Evolutionary conservation across 441 rosid genomes (phyloP).

Genomic region (Corymbia calophylla): DNA sequence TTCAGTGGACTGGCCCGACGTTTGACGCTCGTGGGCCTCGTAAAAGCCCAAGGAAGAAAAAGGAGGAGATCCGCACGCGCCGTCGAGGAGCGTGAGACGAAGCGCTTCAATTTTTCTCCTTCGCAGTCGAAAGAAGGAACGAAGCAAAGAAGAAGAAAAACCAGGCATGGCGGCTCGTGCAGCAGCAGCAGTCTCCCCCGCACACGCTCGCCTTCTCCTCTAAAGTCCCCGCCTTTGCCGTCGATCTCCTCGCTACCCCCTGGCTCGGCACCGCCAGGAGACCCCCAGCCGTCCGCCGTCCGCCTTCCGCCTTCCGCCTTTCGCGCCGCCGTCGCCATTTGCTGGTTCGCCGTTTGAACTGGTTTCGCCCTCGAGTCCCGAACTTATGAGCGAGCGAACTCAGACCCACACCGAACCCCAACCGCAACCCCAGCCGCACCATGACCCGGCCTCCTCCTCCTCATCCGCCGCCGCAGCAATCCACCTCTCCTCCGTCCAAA

Average conservation of each 20-base stretch:
- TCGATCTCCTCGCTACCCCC: neutral
- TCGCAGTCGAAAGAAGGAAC: neutral
- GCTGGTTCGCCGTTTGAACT: conserved; percentile 1
- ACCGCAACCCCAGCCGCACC: conserved; percentile 6
- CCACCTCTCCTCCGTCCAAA: conserved; percentile 56
- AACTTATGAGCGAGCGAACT: conserved; percentile 69
- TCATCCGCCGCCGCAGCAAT: conserved; percentile 2
- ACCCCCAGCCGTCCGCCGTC: neutral
- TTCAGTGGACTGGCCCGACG: no score
- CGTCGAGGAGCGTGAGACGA: neutral
- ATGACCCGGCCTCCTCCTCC: conserved; percentile 16
- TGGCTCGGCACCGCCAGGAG: neutral
- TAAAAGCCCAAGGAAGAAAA: no score
- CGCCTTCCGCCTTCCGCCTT: neutral
- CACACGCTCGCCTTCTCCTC: neutral
- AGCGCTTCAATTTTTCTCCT: neutral
- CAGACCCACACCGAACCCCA: conserved; percentile 15
- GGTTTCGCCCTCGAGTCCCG: neutral
- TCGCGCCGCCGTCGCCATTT: neutral
- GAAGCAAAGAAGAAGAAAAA: neutral
- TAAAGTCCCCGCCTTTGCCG: neutral
- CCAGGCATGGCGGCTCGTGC: neutral
- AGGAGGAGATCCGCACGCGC: no score
- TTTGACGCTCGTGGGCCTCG: neutral
- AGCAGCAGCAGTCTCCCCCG: neutral